Conservation (phyloP, 2,329 filamentous ascomycete species). For the Magnaporthales sp. region DNA sequence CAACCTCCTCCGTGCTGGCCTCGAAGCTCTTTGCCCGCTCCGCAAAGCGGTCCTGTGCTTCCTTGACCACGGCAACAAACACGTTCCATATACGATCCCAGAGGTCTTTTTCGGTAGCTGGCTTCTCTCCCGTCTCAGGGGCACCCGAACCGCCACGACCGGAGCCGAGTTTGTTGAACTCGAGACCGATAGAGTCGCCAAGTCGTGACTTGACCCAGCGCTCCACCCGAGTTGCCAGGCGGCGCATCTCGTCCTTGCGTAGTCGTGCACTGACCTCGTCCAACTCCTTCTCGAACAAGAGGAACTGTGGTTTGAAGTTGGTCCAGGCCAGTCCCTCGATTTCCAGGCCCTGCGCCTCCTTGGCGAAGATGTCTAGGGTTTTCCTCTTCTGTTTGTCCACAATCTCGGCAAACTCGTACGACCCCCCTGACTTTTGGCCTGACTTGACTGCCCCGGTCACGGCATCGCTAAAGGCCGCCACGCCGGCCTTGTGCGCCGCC, state of each 20-base stretch:
- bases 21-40: conserved; percentile 90
- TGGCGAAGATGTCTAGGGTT: conserved; percentile 66
- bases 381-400: conserved; percentile 74
- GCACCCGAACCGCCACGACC: conserved; percentile 76
- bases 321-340: conserved; percentile 83
- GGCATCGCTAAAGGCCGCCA: conserved; percentile 76
- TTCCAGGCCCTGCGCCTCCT: conserved; percentile 62
- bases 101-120: conserved; percentile 68
- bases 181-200: conserved; percentile 77
- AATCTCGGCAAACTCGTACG: conserved; percentile 93
- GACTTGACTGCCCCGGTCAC: conserved; percentile 81
- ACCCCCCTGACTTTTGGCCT: conserved; percentile 83
- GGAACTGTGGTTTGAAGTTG: conserved; percentile 71
- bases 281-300: conserved; percentile 80
- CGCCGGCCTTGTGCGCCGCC: conserved; percentile 82
- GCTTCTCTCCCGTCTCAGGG: conserved; percentile 68
- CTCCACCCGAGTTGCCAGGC: conserved; percentile 83
- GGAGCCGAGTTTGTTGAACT: conserved; percentile 93
- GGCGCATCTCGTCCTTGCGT: conserved; percentile 91
- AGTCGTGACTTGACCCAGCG: conserved; percentile 87
- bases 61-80: conserved; percentile 73
- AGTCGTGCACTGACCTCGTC: conserved; percentile 79
- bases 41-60: conserved; percentile 78
- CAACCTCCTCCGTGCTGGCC: conserved; percentile 82
- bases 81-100: conserved; percentile 94